Evolutionary conservation across 139 green algal genomes (phyloP).

Genomic region (Coccomyxa sp.): DNA sequence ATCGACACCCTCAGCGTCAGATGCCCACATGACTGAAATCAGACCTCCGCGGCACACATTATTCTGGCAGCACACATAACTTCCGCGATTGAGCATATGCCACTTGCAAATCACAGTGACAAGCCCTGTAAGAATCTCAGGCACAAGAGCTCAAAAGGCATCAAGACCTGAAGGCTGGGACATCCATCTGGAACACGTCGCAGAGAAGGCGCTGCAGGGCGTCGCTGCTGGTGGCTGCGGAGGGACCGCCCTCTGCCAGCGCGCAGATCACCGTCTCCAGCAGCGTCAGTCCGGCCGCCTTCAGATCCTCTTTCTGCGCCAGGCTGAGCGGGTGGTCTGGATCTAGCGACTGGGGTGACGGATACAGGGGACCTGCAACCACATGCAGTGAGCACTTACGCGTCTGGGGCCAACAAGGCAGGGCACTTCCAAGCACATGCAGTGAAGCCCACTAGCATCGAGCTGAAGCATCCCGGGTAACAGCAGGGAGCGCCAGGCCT

Average conservation of each 20-base stretch:
- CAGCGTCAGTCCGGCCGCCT: not conserved
- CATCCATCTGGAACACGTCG: constrained; percentile 16
- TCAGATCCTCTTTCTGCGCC: constrained; percentile 24
- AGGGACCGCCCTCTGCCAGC: constrained; percentile 5
- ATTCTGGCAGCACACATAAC: not conserved
- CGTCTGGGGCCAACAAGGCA: too few species aligned
- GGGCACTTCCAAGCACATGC: too few species aligned
- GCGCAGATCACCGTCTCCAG: constrained; percentile 16
- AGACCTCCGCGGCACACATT: too few species aligned
- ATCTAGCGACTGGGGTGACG: constrained; percentile 2
- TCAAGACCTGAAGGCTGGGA: constrained; percentile 20
- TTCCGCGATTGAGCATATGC: not conserved
- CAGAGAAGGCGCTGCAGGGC: constrained; percentile 19
- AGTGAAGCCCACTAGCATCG: too few species aligned
- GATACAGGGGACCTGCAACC: constrained; percentile 1
- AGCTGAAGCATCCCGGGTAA: too few species aligned
- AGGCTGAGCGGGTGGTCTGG: constrained; percentile 35
- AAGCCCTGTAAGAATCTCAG: not conserved
- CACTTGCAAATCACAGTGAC: not conserved
- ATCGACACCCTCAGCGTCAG: not conserved
- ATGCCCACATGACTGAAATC: not conserved
- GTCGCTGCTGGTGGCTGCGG: constrained; percentile 1
- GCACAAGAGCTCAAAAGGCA: not conserved
- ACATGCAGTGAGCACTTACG: too few species aligned
- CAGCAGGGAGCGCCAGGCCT: too few species aligned